Percentiles rank a stretch among this genome's conserved stretches.
Conservation (phyloP, 441 rosid genomes). For the Adansonia rubrostipa region DNA sequence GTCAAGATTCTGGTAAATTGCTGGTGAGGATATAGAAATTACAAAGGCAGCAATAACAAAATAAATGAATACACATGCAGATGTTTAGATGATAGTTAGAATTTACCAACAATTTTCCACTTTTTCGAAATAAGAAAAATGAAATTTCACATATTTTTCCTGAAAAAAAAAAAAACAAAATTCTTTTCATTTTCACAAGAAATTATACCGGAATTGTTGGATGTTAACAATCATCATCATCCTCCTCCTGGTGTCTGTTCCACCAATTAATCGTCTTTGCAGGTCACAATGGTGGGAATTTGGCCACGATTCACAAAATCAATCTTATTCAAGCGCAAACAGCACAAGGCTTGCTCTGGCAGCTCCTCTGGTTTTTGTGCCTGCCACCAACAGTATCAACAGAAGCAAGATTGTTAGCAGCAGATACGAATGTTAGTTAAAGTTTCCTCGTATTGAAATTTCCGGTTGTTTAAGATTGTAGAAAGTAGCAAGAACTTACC, state of each 20-base stretch:
- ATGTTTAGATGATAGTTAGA: neutral
- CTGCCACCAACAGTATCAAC: constrained; percentile 36
- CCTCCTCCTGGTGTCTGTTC: neutral
- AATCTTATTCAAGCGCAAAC: constrained; percentile 75
- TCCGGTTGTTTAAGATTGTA: neutral
- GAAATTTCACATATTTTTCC: neutral
- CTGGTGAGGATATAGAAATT: neutral
- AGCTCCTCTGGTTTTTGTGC: constrained; percentile 85
- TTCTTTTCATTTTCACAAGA: constrained; percentile 21
- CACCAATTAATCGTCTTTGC: constrained; percentile 39
- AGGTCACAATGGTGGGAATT: constrained; percentile 61
- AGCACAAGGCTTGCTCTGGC: constrained; percentile 81
- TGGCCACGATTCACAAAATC: constrained; percentile 80
- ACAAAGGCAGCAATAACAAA: neutral
- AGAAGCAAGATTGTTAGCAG: neutral
- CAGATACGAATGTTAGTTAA: neutral
- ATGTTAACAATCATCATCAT: neutral
- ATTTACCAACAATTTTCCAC: constrained; percentile 22
- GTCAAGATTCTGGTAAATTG: neutral
- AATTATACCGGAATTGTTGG: neutral
- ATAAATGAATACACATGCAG: neutral
- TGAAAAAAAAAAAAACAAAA: neutral
- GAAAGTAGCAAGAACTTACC: constrained; percentile 44
- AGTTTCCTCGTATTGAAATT: neutral
- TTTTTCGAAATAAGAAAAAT: neutral